A percentile compares a stretch with the other conserved stretches of the same genome.
Conservation (phyloP, 1,284 basidiomycete genomes). For the Ustilago xerochloae region DNA sequence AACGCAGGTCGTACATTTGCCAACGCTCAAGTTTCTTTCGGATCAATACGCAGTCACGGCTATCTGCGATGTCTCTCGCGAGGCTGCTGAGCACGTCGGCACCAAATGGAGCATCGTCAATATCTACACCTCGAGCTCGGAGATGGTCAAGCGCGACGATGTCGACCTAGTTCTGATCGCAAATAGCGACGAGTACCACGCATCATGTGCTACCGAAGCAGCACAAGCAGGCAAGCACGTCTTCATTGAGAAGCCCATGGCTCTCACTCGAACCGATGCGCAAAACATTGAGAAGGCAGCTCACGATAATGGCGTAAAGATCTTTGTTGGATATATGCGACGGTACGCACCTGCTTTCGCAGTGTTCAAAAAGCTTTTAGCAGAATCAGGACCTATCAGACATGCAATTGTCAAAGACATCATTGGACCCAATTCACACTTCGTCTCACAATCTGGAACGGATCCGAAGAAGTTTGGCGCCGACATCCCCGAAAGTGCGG, state of each 20-base stretch:
- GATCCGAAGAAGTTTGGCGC: constrained; percentile 60
- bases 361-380: constrained; percentile 66
- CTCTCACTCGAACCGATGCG: constrained; percentile 46
- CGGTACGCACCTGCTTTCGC: constrained; percentile 69
- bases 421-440: constrained; percentile 69
- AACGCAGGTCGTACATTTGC: constrained; percentile 62
- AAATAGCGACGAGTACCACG: constrained; percentile 54
- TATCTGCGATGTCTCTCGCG: constrained; percentile 66
- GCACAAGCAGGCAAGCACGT: constrained; percentile 50
- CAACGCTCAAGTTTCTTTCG: constrained; percentile 57
- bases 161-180: constrained; percentile 62
- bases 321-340: constrained; percentile 70
- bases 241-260: constrained; percentile 60
- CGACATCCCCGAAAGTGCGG: constrained; percentile 54
- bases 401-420: constrained; percentile 70
- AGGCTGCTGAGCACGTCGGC: constrained; percentile 58
- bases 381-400: constrained; percentile 63
- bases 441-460: constrained; percentile 68
- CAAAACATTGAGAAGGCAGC: constrained; percentile 34
- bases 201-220: constrained; percentile 43
- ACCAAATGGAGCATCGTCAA: constrained; percentile 65
- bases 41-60: constrained; percentile 62
- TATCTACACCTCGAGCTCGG: constrained; percentile 29
- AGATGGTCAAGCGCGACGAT: constrained; percentile 57
- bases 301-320: constrained; percentile 38